Conservation (phyloP, 176 grass and related monocot species). For the Raddia guianensis region DNA sequence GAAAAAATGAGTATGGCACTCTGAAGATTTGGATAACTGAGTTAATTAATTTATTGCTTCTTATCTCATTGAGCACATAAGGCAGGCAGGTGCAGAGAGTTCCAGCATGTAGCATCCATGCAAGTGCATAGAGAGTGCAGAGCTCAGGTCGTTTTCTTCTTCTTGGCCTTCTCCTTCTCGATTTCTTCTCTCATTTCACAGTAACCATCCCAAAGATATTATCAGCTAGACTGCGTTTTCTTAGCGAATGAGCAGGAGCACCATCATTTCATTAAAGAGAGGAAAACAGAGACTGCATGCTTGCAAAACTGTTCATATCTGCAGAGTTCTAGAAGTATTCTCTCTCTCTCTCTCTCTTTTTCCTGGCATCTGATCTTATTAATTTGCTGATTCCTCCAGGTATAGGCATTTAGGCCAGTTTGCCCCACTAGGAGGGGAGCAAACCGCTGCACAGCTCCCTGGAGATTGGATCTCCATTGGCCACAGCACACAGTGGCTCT, state of each 20-base stretch:
- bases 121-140: too few relatives aligned
- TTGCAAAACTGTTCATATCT: neutral
- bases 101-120: too few relatives aligned
- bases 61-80: too few relatives aligned
- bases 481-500: slow-evolving; percentile 91
- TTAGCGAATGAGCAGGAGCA: too few relatives aligned
- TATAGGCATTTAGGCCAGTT: slow-evolving; percentile 96
- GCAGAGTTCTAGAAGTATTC: neutral
- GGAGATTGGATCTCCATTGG: slow-evolving; percentile 98
- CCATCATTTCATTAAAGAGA: too few relatives aligned
- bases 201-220: neutral
- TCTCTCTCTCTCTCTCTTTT: neutral
- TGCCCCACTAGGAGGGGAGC: slow-evolving; percentile 90
- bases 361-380: slow-evolving; percentile 37
- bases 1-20: too few relatives aligned
- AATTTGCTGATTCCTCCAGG: slow-evolving; percentile 43
- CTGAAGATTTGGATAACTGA: too few relatives aligned
- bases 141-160: too few relatives aligned
- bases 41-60: too few relatives aligned
- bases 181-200: neutral
- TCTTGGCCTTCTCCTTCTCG: too few relatives aligned
- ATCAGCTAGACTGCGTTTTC: neutral
- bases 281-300: neutral
- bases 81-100: too few relatives aligned
- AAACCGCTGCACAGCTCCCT: slow-evolving; percentile 87